Conservation (phyloP, 345 rosid genomes). For the Eucalyptus shirleyi region DNA sequence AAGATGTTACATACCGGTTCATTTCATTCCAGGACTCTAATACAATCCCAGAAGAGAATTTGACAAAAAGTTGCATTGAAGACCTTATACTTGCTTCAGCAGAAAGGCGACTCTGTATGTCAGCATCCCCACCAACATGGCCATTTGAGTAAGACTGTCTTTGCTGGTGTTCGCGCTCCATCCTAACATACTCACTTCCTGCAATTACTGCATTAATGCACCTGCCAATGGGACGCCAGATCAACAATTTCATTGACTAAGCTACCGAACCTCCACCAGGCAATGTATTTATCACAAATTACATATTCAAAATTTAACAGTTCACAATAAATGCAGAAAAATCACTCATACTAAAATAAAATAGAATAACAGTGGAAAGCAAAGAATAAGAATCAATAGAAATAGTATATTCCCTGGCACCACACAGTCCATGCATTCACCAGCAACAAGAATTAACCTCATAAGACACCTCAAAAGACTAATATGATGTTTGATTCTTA, state of each 20-base stretch:
- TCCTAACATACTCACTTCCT: slow-evolving; percentile 75
- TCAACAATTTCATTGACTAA: neutral
- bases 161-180: slow-evolving; percentile 82
- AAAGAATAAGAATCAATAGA: neutral
- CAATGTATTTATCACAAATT: neutral
- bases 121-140: slow-evolving; percentile 57
- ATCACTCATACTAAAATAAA: neutral
- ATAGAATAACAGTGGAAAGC: neutral
- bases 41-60: slow-evolving; percentile 70
- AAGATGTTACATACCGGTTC: slow-evolving; percentile 42
- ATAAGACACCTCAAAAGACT: neutral
- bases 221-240: slow-evolving; percentile 21
- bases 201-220: slow-evolving; percentile 88
- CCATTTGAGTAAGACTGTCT: slow-evolving; percentile 64
- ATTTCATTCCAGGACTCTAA: slow-evolving; percentile 84
- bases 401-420: neutral
- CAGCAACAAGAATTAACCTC: neutral
- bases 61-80: slow-evolving; percentile 86
- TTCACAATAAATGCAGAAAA: neutral
- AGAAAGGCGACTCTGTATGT: slow-evolving; percentile 47
- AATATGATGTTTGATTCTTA: neutral
- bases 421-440: neutral
- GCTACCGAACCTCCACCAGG: neutral
- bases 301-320: neutral
- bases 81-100: slow-evolving; percentile 91